Percentiles rank a stretch among this genome's conserved stretches.
Evolutionary conservation across 352 stramenopile species (phyloP).

Genomic region (Blastocystis sp.): DNA sequence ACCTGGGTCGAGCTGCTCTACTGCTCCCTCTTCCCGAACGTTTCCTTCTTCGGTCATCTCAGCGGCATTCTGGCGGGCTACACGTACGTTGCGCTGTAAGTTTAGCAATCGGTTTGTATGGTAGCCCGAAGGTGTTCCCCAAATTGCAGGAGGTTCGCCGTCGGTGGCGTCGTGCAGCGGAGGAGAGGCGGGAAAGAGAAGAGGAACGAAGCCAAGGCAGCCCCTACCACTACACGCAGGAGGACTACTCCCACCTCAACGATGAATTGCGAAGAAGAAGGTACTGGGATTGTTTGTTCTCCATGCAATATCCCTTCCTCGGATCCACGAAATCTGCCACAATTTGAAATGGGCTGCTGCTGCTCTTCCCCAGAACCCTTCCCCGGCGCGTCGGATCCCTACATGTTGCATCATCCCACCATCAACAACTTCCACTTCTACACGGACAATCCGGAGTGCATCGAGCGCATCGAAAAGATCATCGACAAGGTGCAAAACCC

Average conservation of each 20-base stretch:
- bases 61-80: conserved; percentile 52
- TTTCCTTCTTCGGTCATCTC: conserved; percentile 47
- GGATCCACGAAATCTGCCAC: background rate
- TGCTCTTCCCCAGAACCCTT: background rate
- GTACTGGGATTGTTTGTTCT: conserved; percentile 23
- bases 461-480: background rate
- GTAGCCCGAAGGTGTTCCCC: background rate
- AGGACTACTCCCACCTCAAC: background rate
- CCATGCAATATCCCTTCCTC: background rate
- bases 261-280: background rate
- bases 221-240: background rate
- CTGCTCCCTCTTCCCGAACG: conserved; percentile 4
- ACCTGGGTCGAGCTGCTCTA: conserved; percentile 30
- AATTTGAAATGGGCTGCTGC: conserved; percentile 17
- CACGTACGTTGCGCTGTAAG: conserved; percentile 3
- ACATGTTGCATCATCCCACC: background rate
- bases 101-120: background rate
- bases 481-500: background rate
- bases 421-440: conserved; percentile 44
- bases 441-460: background rate
- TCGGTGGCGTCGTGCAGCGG: background rate
- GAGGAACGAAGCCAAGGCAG: background rate
- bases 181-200: background rate
- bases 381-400: background rate
- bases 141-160: background rate